Evolutionary conservation across 2,329 filamentous ascomycete species (phyloP), one percentile per base, ranked within the genome.

Genomic region (Fusarium algeriense): DNA sequence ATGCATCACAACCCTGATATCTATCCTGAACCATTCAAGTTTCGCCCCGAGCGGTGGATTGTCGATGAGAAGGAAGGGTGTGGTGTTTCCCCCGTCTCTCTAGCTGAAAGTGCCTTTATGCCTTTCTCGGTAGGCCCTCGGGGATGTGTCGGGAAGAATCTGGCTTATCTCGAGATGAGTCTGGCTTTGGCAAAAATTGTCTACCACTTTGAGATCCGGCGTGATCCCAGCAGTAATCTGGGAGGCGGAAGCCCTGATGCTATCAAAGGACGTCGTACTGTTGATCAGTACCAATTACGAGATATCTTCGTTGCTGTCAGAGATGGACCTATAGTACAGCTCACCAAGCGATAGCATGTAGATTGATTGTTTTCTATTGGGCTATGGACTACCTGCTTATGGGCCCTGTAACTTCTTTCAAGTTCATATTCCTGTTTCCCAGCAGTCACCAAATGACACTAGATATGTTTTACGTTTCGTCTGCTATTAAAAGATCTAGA

Each of bases 131-230:
- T 34, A 41, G 70, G 70, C 2, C 65, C 69, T 12, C 65, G 66
- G 20, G 61, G 61, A 10, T 73, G 70, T 30, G 37, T 69, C 17
- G 70, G 69, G 4, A 72, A 73, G 48, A 72, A 72, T 20, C 23
- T 73, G 30, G 70, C 70, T n/a, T 73, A 73, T 35, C 44, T 72
- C 9, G 69, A 73, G 46, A 72, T 72, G 54, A 72, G 52, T 17
- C 28, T 73, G 19, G 49, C 66, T 6, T n/a, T 73, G 30, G 69
- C 69, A 12, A 73, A 64, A 38, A 19, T 54, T 13, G 26, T 73
- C 15, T 59, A 61, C 37, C 49, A 60, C 26, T 73, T 67, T 50
- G 50, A 67, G 49, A 38, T 73, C 28, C 38, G 50, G 17, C 65
- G 60, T 45, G 69, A 67, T 7, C 28, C 44, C 6, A 43, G 50